Evolutionary conservation across 148 eudicot species (phyloP).

Genomic region (Silene latifolia): DNA sequence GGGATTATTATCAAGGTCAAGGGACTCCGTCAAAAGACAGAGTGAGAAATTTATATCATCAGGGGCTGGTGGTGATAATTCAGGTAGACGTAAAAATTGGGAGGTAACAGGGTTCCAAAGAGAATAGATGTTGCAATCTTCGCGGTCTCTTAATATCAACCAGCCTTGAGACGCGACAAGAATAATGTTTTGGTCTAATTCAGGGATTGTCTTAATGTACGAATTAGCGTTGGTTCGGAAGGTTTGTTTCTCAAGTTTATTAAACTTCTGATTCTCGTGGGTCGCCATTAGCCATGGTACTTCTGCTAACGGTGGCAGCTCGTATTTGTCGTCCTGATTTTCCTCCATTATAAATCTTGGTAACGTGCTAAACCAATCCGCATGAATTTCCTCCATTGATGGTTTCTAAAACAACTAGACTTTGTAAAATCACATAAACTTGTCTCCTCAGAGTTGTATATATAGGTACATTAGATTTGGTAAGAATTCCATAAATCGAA

Average conservation of each 20-base stretch:
- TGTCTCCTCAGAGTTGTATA: too few species aligned
- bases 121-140: background rate
- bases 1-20: background rate
- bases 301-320: background rate
- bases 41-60: background rate
- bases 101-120: background rate
- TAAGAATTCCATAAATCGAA: too few species aligned
- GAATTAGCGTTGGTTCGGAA: background rate
- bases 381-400: background rate
- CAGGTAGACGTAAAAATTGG: background rate
- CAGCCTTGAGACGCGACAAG: background rate
- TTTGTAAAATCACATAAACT: too few species aligned
- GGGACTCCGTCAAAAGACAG: background rate
- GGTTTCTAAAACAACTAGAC: too few species aligned
- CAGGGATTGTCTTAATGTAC: conserved; percentile 11
- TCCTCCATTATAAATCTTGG: background rate
- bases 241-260: background rate
- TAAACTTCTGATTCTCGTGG: background rate
- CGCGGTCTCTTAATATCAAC: background rate
- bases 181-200: background rate
- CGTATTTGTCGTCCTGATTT: background rate
- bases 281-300: background rate
- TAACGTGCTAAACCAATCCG: too few species aligned
- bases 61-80: background rate
- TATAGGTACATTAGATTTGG: too few species aligned